phyloP scores from a whole-genome alignment of 805 yeast genomes.

The Ascoidea tarda region DNA sequence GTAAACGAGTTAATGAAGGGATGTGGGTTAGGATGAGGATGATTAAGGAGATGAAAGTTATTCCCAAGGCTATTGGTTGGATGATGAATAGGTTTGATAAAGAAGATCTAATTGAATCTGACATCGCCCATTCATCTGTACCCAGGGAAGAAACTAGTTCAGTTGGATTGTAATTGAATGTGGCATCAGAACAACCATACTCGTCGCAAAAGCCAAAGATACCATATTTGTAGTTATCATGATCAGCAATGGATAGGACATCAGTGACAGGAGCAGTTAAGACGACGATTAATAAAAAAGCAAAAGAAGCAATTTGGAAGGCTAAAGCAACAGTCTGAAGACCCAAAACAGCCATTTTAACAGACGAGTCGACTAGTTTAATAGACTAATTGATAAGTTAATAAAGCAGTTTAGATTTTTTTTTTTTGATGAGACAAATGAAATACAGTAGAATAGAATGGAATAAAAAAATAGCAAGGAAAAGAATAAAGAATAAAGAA shows the following conservation, averaged over 20 bases:
- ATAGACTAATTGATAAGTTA: too few relatives aligned
- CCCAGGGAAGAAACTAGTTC: conserved; percentile 15
- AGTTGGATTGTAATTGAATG: conserved; percentile 29
- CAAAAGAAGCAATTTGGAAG: conserved; percentile 39
- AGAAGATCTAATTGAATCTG: conserved; percentile 28
- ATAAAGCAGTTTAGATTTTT: too few relatives aligned
- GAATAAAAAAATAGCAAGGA: too few relatives aligned
- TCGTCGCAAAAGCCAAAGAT: conserved; percentile 49
- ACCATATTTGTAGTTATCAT: conserved; percentile 37
- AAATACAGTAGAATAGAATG: too few relatives aligned
- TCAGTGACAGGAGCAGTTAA: conserved; percentile 46
- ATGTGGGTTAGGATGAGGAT: conserved; percentile 22
- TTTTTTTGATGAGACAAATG: too few relatives aligned
- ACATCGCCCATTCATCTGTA: conserved; percentile 33
- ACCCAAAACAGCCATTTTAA: conserved; percentile 18
- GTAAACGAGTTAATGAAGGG: conserved; percentile 10
- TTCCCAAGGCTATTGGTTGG: conserved; percentile 53
- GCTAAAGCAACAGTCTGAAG: conserved; percentile 26
- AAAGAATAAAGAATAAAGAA: too few relatives aligned
- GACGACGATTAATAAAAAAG: conserved; percentile 45
- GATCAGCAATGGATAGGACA: conserved; percentile 33
- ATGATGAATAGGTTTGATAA: conserved; percentile 42
- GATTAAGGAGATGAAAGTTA: conserved; percentile 33
- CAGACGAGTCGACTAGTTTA: too few relatives aligned
- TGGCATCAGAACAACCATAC: conserved; percentile 26